phyloP scores from a whole-genome alignment of 2,329 filamentous ascomycete genomes.

The Epichloe hybrida region DNA sequence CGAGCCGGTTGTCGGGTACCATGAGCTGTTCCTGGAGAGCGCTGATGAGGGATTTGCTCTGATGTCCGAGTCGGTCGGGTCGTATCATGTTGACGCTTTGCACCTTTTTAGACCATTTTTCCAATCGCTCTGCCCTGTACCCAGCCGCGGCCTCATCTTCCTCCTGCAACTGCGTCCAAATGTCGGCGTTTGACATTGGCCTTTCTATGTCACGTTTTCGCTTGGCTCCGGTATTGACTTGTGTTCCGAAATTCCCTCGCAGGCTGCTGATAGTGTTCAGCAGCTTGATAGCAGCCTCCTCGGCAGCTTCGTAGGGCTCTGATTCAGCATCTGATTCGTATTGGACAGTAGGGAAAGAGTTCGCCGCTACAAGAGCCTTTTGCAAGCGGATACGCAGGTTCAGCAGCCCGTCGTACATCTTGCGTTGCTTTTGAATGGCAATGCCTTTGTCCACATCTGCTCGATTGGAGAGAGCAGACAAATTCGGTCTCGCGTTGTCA shows the following conservation, averaged over 20 bases:
- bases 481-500: slow-evolving; percentile 19
- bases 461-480: slow-evolving; percentile 18
- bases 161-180: slow-evolving; percentile 59
- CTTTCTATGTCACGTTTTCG: slow-evolving; percentile 41
- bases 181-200: slow-evolving; percentile 45
- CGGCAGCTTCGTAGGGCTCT: slow-evolving; percentile 58
- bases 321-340: slow-evolving; percentile 24
- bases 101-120: slow-evolving; percentile 78
- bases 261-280: slow-evolving; percentile 69
- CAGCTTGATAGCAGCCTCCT: slow-evolving; percentile 71
- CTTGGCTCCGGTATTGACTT: slow-evolving; percentile 42
- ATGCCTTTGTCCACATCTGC: slow-evolving; percentile 68
- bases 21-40: slow-evolving; percentile 56
- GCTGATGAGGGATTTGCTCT: slow-evolving; percentile 39
- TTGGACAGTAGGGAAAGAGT: slow-evolving; percentile 48
- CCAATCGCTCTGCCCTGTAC: slow-evolving; percentile 57
- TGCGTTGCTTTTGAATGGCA: slow-evolving; percentile 75
- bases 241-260: slow-evolving; percentile 44
- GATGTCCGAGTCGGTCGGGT: slow-evolving; percentile 14
- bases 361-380: slow-evolving; percentile 73
- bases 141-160: slow-evolving; percentile 47
- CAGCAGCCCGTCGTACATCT: slow-evolving; percentile 74
- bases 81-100: slow-evolving; percentile 31
- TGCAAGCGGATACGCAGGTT: slow-evolving; percentile 88
- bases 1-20: slow-evolving; percentile 46